phyloP scores from a whole-genome alignment of 2,329 filamentous ascomycete genomes.

The Polytolypa hystricis region DNA sequence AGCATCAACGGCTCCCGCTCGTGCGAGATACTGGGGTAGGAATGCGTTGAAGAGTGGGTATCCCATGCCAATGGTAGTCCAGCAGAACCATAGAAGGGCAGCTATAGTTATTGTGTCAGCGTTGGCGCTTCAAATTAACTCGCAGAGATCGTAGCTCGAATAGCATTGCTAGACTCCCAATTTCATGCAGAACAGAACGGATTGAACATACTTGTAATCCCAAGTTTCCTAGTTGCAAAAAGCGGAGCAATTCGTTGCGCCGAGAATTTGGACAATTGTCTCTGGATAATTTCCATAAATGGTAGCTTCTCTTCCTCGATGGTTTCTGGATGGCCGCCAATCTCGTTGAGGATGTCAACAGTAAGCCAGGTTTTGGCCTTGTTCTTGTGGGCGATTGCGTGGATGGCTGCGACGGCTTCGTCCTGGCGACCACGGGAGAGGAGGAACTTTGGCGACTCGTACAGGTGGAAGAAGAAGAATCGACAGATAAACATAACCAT shows the following conservation, averaged over 20 bases:
- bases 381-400: conserved; percentile 66
- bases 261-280: conserved; percentile 56
- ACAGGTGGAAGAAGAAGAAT: conserved; percentile 69
- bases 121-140: no score
- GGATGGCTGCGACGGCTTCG: conserved; percentile 69
- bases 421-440: conserved; percentile 63
- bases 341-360: conserved; percentile 50
- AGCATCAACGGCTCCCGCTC: conserved; percentile 34
- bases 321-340: conserved; percentile 37
- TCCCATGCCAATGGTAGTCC: conserved; percentile 73
- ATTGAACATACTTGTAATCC: conserved; percentile 34
- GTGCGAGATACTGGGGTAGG: conserved; percentile 71
- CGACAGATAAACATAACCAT: conserved; percentile 67
- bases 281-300: conserved; percentile 41
- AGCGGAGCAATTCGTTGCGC: conserved; percentile 56
- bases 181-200: background rate
- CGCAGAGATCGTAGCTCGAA: background rate
- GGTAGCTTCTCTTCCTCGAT: conserved; percentile 30
- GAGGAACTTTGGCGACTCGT: conserved; percentile 77
- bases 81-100: conserved; percentile 60
- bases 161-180: background rate
- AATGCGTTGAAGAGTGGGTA: conserved; percentile 86
- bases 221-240: conserved; percentile 39
- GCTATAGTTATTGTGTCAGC: conserved; percentile 19
- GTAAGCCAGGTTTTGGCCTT: conserved; percentile 61